These are phyloP conservation scores for Cyberlindnera misumaiensis DNA, from an alignment of 805 yeast species.

Conservation along the genomic window DNA sequence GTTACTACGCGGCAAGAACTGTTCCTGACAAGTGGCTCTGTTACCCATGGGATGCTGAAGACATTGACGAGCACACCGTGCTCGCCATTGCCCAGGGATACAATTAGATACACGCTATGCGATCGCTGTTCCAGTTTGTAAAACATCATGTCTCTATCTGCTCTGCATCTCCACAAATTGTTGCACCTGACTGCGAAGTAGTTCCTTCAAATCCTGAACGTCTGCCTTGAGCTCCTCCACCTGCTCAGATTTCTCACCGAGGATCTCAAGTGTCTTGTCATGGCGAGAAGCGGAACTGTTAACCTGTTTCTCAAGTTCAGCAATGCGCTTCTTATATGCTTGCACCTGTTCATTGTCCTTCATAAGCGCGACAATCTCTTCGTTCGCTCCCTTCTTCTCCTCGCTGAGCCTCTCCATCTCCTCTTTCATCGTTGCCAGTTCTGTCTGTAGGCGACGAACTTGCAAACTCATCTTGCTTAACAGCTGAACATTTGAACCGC, in stretches of 20 bases:
- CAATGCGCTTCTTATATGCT: slow-evolving; percentile 29
- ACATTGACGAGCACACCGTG: slow-evolving; percentile 71
- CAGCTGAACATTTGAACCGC: slow-evolving; percentile 46
- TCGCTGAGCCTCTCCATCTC: slow-evolving; percentile 45
- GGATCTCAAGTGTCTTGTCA: slow-evolving; percentile 54
- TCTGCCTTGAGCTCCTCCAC: slow-evolving; percentile 85
- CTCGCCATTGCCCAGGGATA: slow-evolving; percentile 63
- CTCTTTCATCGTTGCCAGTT: slow-evolving; percentile 56
- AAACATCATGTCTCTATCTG: slow-evolving; percentile 1
- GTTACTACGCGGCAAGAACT: slow-evolving; percentile 67
- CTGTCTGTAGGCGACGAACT: slow-evolving; percentile 75
- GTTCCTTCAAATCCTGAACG: slow-evolving; percentile 79
- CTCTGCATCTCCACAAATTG: slow-evolving; percentile 68
- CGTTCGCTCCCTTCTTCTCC: slow-evolving; percentile 62
- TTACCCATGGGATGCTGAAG: slow-evolving; percentile 85
- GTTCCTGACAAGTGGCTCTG: slow-evolving; percentile 81
- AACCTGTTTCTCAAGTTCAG: slow-evolving; percentile 31
- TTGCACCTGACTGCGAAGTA: slow-evolving; percentile 78
- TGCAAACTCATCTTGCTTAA: slow-evolving; percentile 70
- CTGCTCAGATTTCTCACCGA: slow-evolving; percentile 84
- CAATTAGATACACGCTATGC: slow-evolving; percentile 23
- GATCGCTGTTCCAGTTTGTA: neutral
- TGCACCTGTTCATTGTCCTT: slow-evolving; percentile 45
- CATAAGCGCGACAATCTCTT: slow-evolving; percentile 56
- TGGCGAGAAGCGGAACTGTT: slow-evolving; percentile 27